These are phyloP conservation scores for Zopfia rhizophila DNA, from an alignment of 2,329 filamentous ascomycete genomes.

Conservation along the genomic window DNA sequence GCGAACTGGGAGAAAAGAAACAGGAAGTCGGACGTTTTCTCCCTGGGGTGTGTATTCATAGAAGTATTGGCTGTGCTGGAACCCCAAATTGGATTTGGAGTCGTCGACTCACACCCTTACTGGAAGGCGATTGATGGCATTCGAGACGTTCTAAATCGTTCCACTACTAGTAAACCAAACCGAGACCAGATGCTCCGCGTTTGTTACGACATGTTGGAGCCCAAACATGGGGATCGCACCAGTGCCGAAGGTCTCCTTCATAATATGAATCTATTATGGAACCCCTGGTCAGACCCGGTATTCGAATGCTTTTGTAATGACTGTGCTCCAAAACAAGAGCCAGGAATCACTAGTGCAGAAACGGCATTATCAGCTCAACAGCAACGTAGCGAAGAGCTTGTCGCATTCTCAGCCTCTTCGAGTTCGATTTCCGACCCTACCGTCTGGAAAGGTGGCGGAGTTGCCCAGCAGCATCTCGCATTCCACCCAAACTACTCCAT, in stretches of 20 bases:
- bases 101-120: background rate
- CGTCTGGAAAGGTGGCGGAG: too few species aligned
- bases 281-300: background rate
- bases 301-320: background rate
- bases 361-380: too few species aligned
- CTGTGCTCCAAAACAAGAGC: too few species aligned
- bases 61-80: conserved; percentile 12
- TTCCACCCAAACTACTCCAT: too few species aligned
- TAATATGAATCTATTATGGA: background rate
- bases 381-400: too few species aligned
- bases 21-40: conserved; percentile 15
- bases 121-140: background rate
- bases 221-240: background rate
- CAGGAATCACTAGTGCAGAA: too few species aligned
- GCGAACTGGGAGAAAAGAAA: conserved; percentile 6
- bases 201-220: background rate
- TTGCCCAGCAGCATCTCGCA: too few species aligned
- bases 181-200: background rate
- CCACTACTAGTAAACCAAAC: background rate
- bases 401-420: too few species aligned
- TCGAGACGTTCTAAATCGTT: background rate
- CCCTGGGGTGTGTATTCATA: conserved; percentile 19
- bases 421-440: too few species aligned
- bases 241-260: background rate
- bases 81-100: too few species aligned